Conservation (phyloP, 768 basidiomycete species). For the Terana coerulea region DNA sequence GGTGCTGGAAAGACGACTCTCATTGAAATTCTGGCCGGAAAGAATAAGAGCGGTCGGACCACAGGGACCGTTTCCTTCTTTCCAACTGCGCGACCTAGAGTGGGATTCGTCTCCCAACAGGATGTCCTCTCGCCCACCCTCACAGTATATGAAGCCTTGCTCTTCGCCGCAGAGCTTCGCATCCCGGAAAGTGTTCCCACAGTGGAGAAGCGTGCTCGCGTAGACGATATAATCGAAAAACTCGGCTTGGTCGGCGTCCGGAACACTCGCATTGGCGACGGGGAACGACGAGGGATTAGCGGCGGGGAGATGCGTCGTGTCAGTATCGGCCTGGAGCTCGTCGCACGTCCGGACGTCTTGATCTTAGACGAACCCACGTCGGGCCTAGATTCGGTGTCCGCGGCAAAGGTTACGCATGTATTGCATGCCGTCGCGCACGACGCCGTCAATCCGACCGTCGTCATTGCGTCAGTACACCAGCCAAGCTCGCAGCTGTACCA, state of each 20-base stretch:
- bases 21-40: constrained; percentile 86
- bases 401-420: constrained; percentile 72
- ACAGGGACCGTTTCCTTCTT: constrained; percentile 65
- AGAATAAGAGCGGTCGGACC: constrained; percentile 66
- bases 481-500: constrained; percentile 86
- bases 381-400: constrained; percentile 84
- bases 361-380: constrained; percentile 86
- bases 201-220: constrained; percentile 60
- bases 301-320: constrained; percentile 91
- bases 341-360: constrained; percentile 79
- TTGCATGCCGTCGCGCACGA: constrained; percentile 75
- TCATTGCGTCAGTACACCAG: constrained; percentile 87
- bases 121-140: constrained; percentile 71
- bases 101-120: constrained; percentile 82
- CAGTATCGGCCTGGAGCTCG: constrained; percentile 85
- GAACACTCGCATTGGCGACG: constrained; percentile 70
- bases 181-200: constrained; percentile 69
- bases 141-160: constrained; percentile 57
- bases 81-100: constrained; percentile 21
- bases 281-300: constrained; percentile 77
- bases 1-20: constrained; percentile 90
- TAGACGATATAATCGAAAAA: constrained; percentile 67
- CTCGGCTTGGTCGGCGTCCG: constrained; percentile 72
- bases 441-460: constrained; percentile 63
- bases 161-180: constrained; percentile 83